phyloP scores from a whole-genome alignment of 2,329 filamentous ascomycete species.

The Alternaria atra region DNA sequence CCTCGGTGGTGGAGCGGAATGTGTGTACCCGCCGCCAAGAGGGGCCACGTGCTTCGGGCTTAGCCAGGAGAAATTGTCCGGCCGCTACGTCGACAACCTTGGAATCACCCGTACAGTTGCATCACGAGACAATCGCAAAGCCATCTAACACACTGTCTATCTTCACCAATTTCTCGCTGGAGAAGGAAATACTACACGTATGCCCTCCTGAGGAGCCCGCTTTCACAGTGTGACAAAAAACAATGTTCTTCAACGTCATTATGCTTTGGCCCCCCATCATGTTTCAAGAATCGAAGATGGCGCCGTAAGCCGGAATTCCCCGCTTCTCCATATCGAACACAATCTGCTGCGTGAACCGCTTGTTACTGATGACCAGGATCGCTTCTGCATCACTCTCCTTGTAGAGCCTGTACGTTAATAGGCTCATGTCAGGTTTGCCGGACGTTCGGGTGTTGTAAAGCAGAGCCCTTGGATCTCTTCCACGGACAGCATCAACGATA shows the following conservation, averaged over 20 bases:
- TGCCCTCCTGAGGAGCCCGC: background rate
- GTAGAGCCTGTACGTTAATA: constrained; percentile 64
- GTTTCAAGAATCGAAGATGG: constrained; percentile 73
- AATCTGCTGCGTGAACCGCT: constrained; percentile 71
- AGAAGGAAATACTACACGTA: background rate
- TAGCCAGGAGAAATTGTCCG: background rate
- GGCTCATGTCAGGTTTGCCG: constrained; percentile 71
- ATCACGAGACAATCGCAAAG: background rate
- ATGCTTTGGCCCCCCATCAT: background rate
- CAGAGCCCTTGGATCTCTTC: constrained; percentile 69
- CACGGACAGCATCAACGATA: constrained; percentile 67
- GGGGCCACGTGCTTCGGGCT: constrained; percentile 3
- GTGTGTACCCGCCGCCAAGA: constrained; percentile 8
- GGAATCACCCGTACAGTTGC: background rate
- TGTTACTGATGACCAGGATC: constrained; percentile 77
- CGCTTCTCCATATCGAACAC: constrained; percentile 74
- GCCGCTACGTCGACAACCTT: background rate
- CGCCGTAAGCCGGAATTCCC: constrained; percentile 73
- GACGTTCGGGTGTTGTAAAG: constrained; percentile 72
- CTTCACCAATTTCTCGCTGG: background rate
- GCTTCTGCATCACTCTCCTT: constrained; percentile 67
- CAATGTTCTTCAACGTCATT: background rate
- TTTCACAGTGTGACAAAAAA: background rate
- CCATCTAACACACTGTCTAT: background rate
- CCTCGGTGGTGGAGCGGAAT: constrained; percentile 1